phyloP scores from a whole-genome alignment of 192 early-diverging fungal genomes.

The Entophlyctis luteolus region DNA sequence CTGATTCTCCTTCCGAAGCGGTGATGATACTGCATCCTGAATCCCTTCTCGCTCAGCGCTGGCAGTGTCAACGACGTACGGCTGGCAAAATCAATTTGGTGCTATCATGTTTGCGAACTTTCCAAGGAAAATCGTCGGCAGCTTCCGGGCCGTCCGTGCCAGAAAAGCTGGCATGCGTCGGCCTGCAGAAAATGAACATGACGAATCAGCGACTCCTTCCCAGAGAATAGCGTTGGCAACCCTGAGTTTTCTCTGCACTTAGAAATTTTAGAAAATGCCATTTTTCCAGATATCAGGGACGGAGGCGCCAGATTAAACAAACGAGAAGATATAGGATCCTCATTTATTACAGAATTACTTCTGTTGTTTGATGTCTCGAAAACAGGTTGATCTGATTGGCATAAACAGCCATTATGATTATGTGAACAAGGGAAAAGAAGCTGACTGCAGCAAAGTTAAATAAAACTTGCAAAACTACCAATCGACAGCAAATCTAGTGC shows the following conservation, averaged over 20 bases:
- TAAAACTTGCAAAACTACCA: no score
- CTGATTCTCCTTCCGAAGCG: slow-evolving; percentile 75
- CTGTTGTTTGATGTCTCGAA: slow-evolving; percentile 82
- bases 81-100: slow-evolving; percentile 38
- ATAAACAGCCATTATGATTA: not conserved
- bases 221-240: not conserved
- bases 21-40: slow-evolving; percentile 71
- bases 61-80: not conserved
- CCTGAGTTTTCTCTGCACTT: slow-evolving; percentile 85
- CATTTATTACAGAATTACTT: slow-evolving; percentile 90
- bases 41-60: slow-evolving; percentile 52
- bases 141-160: slow-evolving; percentile 75
- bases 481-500: no score
- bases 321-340: slow-evolving; percentile 33
- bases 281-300: not conserved
- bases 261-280: slow-evolving; percentile 26
- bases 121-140: slow-evolving; percentile 85
- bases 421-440: not conserved
- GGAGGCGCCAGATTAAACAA: no score
- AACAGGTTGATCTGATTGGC: slow-evolving; percentile 71
- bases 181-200: slow-evolving; percentile 49
- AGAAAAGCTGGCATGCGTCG: slow-evolving; percentile 95
- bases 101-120: slow-evolving; percentile 77
- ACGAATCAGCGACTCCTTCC: not conserved
- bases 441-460: not conserved